Evolutionary conservation across 1,284 basidiomycete species (phyloP).

Genomic region (Leccinum subrobustum): DNA sequence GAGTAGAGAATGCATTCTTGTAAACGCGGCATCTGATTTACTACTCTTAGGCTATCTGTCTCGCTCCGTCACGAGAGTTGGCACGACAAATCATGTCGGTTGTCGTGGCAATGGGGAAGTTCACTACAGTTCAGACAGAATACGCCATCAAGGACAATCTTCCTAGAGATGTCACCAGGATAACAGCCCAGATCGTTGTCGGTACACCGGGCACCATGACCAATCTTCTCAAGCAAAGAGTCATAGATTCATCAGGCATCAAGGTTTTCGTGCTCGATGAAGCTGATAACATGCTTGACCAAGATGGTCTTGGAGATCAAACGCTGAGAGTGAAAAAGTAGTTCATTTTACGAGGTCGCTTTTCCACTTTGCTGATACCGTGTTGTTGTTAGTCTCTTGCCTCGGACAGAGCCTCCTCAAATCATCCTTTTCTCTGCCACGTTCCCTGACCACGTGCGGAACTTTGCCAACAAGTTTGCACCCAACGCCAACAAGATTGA

Average conservation of each 20-base stretch:
- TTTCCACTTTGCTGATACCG: constrained; percentile 9
- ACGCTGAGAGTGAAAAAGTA: constrained; percentile 91
- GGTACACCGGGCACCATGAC: constrained; percentile 96
- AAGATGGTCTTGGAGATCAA: constrained; percentile 96
- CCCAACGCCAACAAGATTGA: constrained; percentile 97
- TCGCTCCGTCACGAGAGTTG: constrained; percentile 94
- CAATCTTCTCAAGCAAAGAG: constrained; percentile 74
- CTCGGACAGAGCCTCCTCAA: constrained; percentile 60
- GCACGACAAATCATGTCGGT: constrained; percentile 98
- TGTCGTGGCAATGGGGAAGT: constrained; percentile 92
- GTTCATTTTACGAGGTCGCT: not conserved
- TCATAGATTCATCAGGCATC: constrained; percentile 78
- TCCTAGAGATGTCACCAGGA: constrained; percentile 62
- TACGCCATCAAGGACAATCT: constrained; percentile 92
- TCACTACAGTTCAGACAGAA: constrained; percentile 88
- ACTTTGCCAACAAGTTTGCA: constrained; percentile 90
- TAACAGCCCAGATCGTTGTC: constrained; percentile 90
- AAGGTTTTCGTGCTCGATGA: constrained; percentile 98
- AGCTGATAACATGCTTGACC: constrained; percentile 98
- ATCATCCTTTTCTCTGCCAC: constrained; percentile 98
- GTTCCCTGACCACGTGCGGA: constrained; percentile 91
- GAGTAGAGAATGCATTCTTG: constrained; percentile 15
- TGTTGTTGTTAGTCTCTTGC: constrained; percentile 54
- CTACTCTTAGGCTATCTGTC: constrained; percentile 73
- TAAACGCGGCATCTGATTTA: constrained; percentile 5